Evolutionary conservation across 2,329 filamentous ascomycete genomes (phyloP).

Genomic region (Curvularia eragrostidis): DNA sequence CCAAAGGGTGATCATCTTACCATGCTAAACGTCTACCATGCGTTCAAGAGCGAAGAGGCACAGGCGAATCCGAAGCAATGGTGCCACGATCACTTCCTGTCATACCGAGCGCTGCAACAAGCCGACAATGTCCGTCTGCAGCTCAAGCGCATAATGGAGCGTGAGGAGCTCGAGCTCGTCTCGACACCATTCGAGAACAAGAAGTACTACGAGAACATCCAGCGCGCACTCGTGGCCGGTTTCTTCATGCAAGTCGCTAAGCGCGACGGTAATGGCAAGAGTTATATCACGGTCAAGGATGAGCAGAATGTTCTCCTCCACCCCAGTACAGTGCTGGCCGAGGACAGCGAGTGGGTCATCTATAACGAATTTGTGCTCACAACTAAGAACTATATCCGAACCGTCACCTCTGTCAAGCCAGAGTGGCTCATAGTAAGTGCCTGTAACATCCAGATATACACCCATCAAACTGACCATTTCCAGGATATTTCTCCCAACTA

Average conservation of each 20-base stretch:
- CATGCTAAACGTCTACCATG: conserved; percentile 96
- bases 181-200: conserved; percentile 93
- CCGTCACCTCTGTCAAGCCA: conserved; percentile 86
- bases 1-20: conserved; percentile 94
- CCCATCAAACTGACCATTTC: conserved; percentile 16
- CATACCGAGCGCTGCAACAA: conserved; percentile 83
- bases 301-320: conserved; percentile 93
- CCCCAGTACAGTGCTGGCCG: conserved; percentile 85
- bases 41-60: conserved; percentile 80
- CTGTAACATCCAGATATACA: not conserved
- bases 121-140: conserved; percentile 94
- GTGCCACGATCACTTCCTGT: conserved; percentile 97
- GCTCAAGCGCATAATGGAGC: conserved; percentile 96
- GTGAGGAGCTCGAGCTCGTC: conserved; percentile 80
- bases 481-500: conserved; percentile 93
- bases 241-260: conserved; percentile 99
- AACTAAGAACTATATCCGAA: conserved; percentile 97
- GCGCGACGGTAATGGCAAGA: conserved; percentile 85
- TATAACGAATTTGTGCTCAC: conserved; percentile 99
- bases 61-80: conserved; percentile 82
- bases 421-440: conserved; percentile 87
- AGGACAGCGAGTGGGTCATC: conserved; percentile 94
- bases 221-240: conserved; percentile 85
- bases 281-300: conserved; percentile 95
- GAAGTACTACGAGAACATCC: conserved; percentile 98